Percentiles rank a stretch among this genome's conserved stretches.
These are phyloP conservation scores for Kewa caespitosa DNA, from an alignment of 179 eudicot genomes.

Conservation along the genomic window DNA sequence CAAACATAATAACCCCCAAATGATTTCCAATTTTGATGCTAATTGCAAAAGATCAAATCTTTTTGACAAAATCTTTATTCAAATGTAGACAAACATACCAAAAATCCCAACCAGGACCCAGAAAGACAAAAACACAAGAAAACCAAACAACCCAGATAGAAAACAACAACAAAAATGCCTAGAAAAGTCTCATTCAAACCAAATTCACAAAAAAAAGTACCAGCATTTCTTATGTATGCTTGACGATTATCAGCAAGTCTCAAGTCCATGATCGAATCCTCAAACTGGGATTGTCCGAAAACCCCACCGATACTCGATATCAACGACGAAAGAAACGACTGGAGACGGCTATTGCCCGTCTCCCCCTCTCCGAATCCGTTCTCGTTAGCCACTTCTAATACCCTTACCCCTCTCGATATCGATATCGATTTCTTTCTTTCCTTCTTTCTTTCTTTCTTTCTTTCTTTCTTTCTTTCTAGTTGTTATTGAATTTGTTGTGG, in stretches of 20 bases:
- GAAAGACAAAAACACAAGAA: background rate
- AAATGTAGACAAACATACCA: background rate
- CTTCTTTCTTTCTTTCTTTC: background rate
- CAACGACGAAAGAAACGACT: slow-evolving; percentile 50
- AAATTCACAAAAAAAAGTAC: slow-evolving; percentile 20
- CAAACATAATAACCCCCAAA: background rate
- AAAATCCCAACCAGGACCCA: background rate
- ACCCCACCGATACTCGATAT: slow-evolving; percentile 60
- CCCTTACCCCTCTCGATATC: too few species aligned
- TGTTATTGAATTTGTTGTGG: background rate
- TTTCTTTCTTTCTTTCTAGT: background rate
- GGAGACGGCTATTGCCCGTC: slow-evolving; percentile 69
- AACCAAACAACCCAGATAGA: background rate
- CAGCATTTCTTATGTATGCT: slow-evolving; percentile 31
- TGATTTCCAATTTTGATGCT: background rate
- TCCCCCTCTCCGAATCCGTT: slow-evolving; percentile 41
- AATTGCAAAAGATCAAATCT: background rate
- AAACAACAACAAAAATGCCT: background rate
- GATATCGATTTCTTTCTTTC: background rate
- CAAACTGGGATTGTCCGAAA: slow-evolving; percentile 33
- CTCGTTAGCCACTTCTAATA: slow-evolving; percentile 49
- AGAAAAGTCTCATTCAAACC: background rate
- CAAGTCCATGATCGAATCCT: slow-evolving; percentile 47
- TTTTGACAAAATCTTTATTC: background rate
- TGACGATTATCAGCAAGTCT: slow-evolving; percentile 29